Evolutionary conservation across 2,329 filamentous ascomycete species (phyloP), one percentile per base, ranked within the genome.

Genomic region (Arthrobotrys iridis): DNA sequence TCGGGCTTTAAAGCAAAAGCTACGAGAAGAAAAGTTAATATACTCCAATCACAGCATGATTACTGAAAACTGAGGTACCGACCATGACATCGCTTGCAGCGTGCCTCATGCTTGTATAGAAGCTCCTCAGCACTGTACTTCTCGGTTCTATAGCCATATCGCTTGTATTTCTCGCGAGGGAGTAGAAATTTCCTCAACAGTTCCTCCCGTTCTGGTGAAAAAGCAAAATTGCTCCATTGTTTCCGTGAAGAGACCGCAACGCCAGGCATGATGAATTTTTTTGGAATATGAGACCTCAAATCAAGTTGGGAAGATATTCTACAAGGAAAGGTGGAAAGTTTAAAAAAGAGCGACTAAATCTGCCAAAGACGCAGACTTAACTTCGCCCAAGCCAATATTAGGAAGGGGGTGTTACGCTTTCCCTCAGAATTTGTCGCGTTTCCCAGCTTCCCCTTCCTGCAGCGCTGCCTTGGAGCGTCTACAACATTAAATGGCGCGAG

Each of bases 1-100:
- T 57, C 55, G 10, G 62, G 70, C 45, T 67, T 74, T n/a, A 74
- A 26, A 40, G 70, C 70, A 40, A 74, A 74, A 3, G 70, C 70
- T 74, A 37, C 11, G 5, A 30, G 37, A 4, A 30, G 37, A 33
- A 30, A 24, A 13, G 46, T 40, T 45, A 55, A 18, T 22, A 20
- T 37, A 33, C 26, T 52, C 15, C n/a, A 0, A n/a, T 45, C 24
- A n/a, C n/a, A n/a, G n/a, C 59, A 66, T 3, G 20, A 2, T 7
- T 22, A 52, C 7, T 4, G 10, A 13, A 20, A 15, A 11, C 15
- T n/a, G 7, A 10, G n/a, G n/a, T 4, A 57, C 60, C 62, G n/a
- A 74, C 70, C 70, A 20, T 64, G 40, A n/a, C 70, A 74, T 48
- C 70, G 18, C 15, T 43, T 58, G 24, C 70, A 74, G 33, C 67